Base-by-base conservation (phyloP, 768 basidiomycete species). In the Neoboletus subvelutipes region DNA sequence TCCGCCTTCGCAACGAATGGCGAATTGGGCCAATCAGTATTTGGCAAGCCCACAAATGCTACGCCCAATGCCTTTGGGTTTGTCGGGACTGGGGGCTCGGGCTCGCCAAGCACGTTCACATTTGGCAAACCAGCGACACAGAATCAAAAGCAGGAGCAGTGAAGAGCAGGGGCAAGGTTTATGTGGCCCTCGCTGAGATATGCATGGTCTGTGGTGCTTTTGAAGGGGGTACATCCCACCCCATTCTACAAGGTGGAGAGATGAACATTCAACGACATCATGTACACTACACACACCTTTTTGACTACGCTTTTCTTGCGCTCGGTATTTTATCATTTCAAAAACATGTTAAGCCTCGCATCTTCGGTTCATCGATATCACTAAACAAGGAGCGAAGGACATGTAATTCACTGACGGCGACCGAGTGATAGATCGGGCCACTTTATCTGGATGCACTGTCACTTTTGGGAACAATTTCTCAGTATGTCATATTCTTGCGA, bases 141-240 rank as follows among this genome's bases (percentile, higher is more conserved):
- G 45, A 73, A 65, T 29, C 70, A 71, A 58, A 71, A 71, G 56
- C 68, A 70, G 61, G 71, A 74, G 55, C 72, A 76, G 26, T 71
- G 53, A 68, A 47, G 34, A 20, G 29, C 24, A 40, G 11, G 34
- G 28, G 24, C 9, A 22, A 31, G 10, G 20, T 17, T 39, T 13
- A 11, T 29, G 39, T 24, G 17, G 20, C 22, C 45, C 8, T 42
- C 26, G 31, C 34, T 17, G 22, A 26, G 43, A 54, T 42, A 29
- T 18, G 6, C 4, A 6, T 17, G 22, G 13, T 40, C 3, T 22
- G 24, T 45, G 41, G 31, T 37, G 31, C 22, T 48, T 50, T 43
- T 20, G 28, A 24, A 46, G 10, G 17, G 29, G 28, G 20, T n/a
- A 24, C 33, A 50, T 6, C 15, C n/a, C 33, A 36, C 28, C 18